Evolutionary conservation across 2,329 filamentous ascomycete species (phyloP).

Genomic region (Alternaria ventricosa): DNA sequence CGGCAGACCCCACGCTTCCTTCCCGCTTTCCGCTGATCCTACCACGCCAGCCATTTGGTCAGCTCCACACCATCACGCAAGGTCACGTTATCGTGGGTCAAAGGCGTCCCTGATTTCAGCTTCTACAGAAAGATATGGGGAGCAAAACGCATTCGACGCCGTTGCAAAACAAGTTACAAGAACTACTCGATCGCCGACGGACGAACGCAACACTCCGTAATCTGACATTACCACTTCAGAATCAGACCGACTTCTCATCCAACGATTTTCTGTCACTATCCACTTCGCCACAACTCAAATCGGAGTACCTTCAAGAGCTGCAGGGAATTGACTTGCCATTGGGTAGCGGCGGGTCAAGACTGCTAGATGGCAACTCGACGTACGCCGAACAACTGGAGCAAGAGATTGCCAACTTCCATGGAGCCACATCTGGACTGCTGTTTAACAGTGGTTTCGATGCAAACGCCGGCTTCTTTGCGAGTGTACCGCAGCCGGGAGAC

Average conservation of each 20-base stretch:
- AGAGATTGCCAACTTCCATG: constrained; percentile 66
- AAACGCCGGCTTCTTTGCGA: constrained; percentile 57
- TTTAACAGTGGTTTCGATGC: constrained; percentile 64
- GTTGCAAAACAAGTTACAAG: constrained; percentile 32
- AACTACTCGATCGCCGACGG: constrained; percentile 51
- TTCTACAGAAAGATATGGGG: constrained; percentile 13
- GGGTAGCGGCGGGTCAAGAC: constrained; percentile 65
- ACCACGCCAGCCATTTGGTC: not conserved
- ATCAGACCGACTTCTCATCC: constrained; percentile 65
- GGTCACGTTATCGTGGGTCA: not conserved
- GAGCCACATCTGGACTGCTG: constrained; percentile 63
- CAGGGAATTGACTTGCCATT: constrained; percentile 50
- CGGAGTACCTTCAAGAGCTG: constrained; percentile 58
- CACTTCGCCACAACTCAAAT: constrained; percentile 55
- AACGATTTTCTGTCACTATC: constrained; percentile 70
- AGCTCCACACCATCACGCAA: not conserved
- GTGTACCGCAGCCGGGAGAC: constrained; percentile 56
- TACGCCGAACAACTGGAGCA: constrained; percentile 66
- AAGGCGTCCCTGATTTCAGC: not conserved
- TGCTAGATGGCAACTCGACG: constrained; percentile 69
- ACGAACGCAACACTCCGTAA: constrained; percentile 41
- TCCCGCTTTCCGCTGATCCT: not conserved
- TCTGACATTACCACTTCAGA: constrained; percentile 38
- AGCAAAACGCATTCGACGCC: not conserved
- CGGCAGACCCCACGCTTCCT: constrained; percentile 7